A percentile compares a stretch with the other conserved stretches of the same genome.
Evolutionary conservation across 768 basidiomycete genomes (phyloP).

Genomic region (Lyophyllum decastes): DNA sequence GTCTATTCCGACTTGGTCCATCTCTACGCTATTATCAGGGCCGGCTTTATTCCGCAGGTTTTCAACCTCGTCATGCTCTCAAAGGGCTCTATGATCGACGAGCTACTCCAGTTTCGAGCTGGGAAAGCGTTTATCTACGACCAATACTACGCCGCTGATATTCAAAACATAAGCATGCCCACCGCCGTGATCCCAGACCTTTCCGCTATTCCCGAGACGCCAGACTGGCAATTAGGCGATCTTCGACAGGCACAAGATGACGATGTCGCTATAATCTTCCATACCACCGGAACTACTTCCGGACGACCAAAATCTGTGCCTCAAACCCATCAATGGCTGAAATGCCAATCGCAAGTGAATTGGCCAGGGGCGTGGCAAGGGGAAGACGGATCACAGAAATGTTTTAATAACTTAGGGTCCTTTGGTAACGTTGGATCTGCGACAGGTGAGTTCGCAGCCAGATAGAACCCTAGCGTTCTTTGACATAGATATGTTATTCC

Average conservation of each 20-base stretch:
- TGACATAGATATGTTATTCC: background rate
- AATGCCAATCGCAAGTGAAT: slow-evolving; percentile 4
- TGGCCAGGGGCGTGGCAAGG: slow-evolving; percentile 11
- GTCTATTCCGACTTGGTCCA: slow-evolving; percentile 4
- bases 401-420: slow-evolving; percentile 11
- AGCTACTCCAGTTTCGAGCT: background rate
- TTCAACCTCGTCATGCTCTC: slow-evolving; percentile 5
- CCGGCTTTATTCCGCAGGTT: slow-evolving; percentile 8
- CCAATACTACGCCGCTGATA: background rate
- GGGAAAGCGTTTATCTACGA: slow-evolving; percentile 9
- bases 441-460: background rate
- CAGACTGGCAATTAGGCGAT: background rate
- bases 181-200: background rate
- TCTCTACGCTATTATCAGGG: slow-evolving; percentile 6
- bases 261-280: slow-evolving; percentile 11
- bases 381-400: slow-evolving; percentile 1
- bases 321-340: slow-evolving; percentile 9
- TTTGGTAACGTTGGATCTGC: slow-evolving; percentile 8
- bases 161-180: slow-evolving; percentile 1
- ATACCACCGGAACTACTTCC: slow-evolving; percentile 11
- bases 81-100: slow-evolving; percentile 3
- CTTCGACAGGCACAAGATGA: slow-evolving; percentile 3
- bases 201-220: background rate
- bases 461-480: background rate
- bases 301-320: slow-evolving; percentile 11